Percentiles rank a stretch among this genome's conserved stretches.
phyloP scores from a whole-genome alignment of 495 filamentous ascomycete species.

The Tuber indicum region DNA sequence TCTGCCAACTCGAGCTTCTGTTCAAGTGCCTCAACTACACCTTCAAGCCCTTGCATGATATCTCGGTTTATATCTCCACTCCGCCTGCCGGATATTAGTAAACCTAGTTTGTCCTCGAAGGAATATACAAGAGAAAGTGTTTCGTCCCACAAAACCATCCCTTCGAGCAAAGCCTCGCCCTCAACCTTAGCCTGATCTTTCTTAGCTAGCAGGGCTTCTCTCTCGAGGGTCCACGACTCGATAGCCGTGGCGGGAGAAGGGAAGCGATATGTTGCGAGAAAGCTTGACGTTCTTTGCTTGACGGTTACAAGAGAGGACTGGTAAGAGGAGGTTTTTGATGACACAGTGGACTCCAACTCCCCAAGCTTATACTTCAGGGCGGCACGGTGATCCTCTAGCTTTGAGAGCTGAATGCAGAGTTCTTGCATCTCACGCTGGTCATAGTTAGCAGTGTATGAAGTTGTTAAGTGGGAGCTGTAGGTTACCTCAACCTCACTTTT shows the following conservation, averaged over 20 bases:
- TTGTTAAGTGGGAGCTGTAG: not conserved
- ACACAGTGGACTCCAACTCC: constrained; percentile 49
- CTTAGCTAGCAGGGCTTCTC: constrained; percentile 52
- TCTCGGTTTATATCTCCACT: constrained; percentile 27
- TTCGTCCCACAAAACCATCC: constrained; percentile 71
- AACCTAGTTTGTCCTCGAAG: constrained; percentile 63
- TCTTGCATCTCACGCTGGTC: constrained; percentile 19
- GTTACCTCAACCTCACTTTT: constrained; percentile 35
- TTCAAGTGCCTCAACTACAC: constrained; percentile 55
- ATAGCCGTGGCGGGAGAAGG: constrained; percentile 27
- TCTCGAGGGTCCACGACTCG: constrained; percentile 58
- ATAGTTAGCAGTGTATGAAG: not conserved
- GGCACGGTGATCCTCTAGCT: constrained; percentile 28
- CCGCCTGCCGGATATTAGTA: constrained; percentile 43
- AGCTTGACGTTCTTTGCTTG: constrained; percentile 16
- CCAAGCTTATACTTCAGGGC: constrained; percentile 45
- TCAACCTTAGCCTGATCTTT: constrained; percentile 61
- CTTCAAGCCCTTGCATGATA: constrained; percentile 54
- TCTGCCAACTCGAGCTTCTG: constrained; percentile 55
- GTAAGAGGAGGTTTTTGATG: constrained; percentile 33
- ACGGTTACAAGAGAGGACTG: constrained; percentile 26
- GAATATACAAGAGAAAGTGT: constrained; percentile 56
- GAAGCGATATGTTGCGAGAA: constrained; percentile 23
- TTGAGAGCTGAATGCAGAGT: constrained; percentile 21
- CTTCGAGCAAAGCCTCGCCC: constrained; percentile 71